Percentiles rank a stretch among this genome's conserved stretches.
Evolutionary conservation across 345 rosid genomes (phyloP).

Genomic region (Cochlearia excelsa): DNA sequence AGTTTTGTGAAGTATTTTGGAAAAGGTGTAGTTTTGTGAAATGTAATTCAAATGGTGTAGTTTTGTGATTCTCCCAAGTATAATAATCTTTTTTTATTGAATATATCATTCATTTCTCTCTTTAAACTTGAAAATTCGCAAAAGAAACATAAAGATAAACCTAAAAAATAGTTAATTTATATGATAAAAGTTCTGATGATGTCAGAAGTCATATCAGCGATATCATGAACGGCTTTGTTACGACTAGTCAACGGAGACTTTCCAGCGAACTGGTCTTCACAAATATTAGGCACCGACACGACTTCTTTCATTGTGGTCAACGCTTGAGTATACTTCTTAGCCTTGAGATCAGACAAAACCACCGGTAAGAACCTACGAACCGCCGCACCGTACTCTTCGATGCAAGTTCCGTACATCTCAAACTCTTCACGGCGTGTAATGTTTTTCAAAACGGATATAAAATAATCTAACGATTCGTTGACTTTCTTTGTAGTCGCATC

Average conservation of each 20-base stretch:
- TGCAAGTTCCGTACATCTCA: constrained; percentile 24
- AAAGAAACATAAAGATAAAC: no score
- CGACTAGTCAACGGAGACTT: neutral
- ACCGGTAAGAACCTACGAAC: constrained; percentile 24
- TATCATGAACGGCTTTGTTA: constrained; percentile 24
- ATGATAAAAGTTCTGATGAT: constrained; percentile 16
- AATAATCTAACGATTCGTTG: neutral
- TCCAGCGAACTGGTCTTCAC: constrained; percentile 12
- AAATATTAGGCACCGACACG: neutral
- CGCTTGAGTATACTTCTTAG: constrained; percentile 7
- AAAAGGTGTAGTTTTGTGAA: no score
- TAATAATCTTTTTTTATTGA: no score
- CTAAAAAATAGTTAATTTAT: no score
- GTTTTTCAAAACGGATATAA: neutral
- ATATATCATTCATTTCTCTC: no score
- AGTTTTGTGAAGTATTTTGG: no score
- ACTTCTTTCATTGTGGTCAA: neutral
- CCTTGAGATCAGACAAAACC: constrained; percentile 4
- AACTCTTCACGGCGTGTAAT: neutral
- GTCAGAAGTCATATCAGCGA: constrained; percentile 27
- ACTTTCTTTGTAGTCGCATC: constrained; percentile 22
- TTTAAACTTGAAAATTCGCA: no score
- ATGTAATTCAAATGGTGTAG: no score
- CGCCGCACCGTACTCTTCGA: constrained; percentile 21
- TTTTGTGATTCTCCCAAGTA: no score